Evolutionary conservation across 257 asterid species (phyloP).

Genomic region (Cruciata laevipes): DNA sequence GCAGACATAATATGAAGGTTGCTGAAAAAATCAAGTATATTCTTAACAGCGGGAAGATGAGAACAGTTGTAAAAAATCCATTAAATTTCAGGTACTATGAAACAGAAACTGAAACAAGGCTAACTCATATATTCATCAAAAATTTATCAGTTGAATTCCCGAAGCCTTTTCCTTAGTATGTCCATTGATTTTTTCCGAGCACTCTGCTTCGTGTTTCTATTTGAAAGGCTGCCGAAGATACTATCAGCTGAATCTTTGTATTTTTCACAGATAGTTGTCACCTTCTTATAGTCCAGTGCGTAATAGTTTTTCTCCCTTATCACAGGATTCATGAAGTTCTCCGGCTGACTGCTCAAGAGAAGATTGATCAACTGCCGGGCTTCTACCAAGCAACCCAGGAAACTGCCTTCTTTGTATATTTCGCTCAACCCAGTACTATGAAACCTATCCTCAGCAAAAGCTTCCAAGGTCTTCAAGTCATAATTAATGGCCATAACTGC

Average conservation of each 20-base stretch:
- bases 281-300: conserved; percentile 71
- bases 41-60: neutral
- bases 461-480: conserved; percentile 65
- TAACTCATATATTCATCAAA: neutral
- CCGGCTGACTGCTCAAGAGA: conserved; percentile 84
- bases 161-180: conserved; percentile 58
- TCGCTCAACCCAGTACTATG: conserved; percentile 67
- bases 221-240: conserved; percentile 81
- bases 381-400: conserved; percentile 63
- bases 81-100: conserved; percentile 9
- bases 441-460: conserved; percentile 82
- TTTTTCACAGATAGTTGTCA: conserved; percentile 78
- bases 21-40: neutral
- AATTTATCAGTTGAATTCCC: conserved; percentile 66
- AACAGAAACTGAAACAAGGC: conserved; percentile 1
- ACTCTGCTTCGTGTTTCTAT: conserved; percentile 66
- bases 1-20: neutral
- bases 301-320: conserved; percentile 71
- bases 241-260: conserved; percentile 79
- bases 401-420: conserved; percentile 66
- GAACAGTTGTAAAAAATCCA: conserved; percentile 9
- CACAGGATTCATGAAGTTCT: conserved; percentile 93
- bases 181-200: conserved; percentile 85
- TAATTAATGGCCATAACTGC: conserved; percentile 51
- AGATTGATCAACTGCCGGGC: conserved; percentile 77